Conservation (phyloP, 345 rosid genomes). For the Arabis hirsuta region DNA sequence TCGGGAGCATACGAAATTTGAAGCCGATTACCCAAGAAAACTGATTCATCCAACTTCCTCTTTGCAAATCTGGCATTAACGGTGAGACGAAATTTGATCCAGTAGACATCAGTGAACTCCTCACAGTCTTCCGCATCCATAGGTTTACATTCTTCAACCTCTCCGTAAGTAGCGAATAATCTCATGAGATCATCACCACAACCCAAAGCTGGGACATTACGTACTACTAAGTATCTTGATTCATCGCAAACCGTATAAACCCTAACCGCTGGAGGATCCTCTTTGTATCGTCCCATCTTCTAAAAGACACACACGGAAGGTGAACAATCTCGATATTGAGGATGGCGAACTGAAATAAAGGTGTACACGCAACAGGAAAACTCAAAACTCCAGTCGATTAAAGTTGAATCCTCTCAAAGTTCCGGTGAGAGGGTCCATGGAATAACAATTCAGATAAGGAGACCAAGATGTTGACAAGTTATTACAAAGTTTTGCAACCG, state of each 20-base stretch:
- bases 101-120: constrained; percentile 78
- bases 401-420: too few species aligned
- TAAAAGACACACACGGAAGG: background rate
- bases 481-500: too few species aligned
- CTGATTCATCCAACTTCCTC: constrained; percentile 82
- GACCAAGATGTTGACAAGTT: too few species aligned
- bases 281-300: constrained; percentile 67
- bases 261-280: constrained; percentile 68
- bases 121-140: constrained; percentile 94
- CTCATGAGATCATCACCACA: constrained; percentile 84
- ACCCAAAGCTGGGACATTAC: constrained; percentile 91
- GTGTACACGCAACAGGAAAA: too few species aligned
- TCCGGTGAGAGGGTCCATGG: too few species aligned
- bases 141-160: constrained; percentile 85
- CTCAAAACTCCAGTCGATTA: too few species aligned
- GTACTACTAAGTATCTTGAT: constrained; percentile 84
- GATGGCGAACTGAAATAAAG: too few species aligned
- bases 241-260: constrained; percentile 91
- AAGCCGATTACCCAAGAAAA: constrained; percentile 71
- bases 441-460: too few species aligned
- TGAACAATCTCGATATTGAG: too few species aligned
- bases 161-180: constrained; percentile 74
- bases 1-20: constrained; percentile 82
- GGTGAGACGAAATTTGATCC: constrained; percentile 71
- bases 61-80: constrained; percentile 92